Evolutionary conservation across 1,139 yeast genomes (phyloP).

Genomic region (Pichiaceae sp.): DNA sequence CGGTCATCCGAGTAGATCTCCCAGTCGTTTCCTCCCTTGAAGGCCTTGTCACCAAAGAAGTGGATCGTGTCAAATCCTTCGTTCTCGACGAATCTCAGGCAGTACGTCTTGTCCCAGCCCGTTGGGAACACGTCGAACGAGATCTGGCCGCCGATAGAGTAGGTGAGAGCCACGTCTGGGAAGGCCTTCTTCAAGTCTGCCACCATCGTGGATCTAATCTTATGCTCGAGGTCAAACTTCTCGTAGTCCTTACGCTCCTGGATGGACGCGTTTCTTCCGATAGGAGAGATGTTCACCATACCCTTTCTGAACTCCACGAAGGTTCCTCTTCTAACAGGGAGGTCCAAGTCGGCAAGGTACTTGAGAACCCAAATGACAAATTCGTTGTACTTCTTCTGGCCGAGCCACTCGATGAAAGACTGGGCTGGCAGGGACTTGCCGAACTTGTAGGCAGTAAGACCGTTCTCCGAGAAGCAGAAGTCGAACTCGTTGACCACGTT

Average conservation of each 20-base stretch:
- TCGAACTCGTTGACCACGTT: slow-evolving; percentile 75
- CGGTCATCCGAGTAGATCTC: slow-evolving; percentile 89
- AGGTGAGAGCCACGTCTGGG: slow-evolving; percentile 78
- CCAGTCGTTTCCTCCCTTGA: slow-evolving; percentile 97
- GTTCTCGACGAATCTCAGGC: slow-evolving; percentile 81
- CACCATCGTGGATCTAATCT: slow-evolving; percentile 78
- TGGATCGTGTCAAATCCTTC: slow-evolving; percentile 85
- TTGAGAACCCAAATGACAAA: slow-evolving; percentile 77
- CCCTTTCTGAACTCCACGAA: slow-evolving; percentile 98
- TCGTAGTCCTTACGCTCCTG: slow-evolving; percentile 91
- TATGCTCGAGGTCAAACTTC: slow-evolving; percentile 67
- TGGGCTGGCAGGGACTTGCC: slow-evolving; percentile 87
- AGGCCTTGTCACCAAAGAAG: slow-evolving; percentile 97
- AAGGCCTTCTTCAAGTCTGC: slow-evolving; percentile 74
- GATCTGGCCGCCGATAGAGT: slow-evolving; percentile 98
- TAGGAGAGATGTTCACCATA: slow-evolving; percentile 95
- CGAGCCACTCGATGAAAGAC: slow-evolving; percentile 91
- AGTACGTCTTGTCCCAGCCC: slow-evolving; percentile 99
- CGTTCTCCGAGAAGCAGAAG: slow-evolving; percentile 95
- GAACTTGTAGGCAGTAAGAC: slow-evolving; percentile 90
- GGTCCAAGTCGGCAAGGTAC: slow-evolving; percentile 76
- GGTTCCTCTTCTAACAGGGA: slow-evolving; percentile 96
- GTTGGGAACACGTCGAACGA: slow-evolving; percentile 99
- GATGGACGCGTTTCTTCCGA: slow-evolving; percentile 96
- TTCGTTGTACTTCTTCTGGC: slow-evolving; percentile 89